Conservation (phyloP, 139 green algal species). For the Chlorella vulgaris region DNA sequence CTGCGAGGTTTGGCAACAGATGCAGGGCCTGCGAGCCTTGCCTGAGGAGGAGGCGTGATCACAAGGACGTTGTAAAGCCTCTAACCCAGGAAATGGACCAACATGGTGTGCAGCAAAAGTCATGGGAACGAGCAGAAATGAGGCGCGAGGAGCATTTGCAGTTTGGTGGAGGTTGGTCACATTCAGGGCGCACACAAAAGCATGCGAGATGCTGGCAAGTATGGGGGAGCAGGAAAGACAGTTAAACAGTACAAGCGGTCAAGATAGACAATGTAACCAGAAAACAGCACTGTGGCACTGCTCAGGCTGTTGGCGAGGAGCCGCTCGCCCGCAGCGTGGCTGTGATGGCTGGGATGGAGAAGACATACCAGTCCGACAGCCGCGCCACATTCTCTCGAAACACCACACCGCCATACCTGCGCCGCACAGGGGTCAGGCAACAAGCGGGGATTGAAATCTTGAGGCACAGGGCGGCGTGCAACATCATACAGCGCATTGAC, state of each 20-base stretch:
- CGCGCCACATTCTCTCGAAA: slow-evolving; percentile 75
- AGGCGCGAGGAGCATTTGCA: too few relatives aligned
- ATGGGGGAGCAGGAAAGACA: too few relatives aligned
- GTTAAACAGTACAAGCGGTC: too few relatives aligned
- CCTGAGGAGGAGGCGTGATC: not conserved
- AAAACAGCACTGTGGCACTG: too few relatives aligned
- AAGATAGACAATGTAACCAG: too few relatives aligned
- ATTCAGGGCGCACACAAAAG: too few relatives aligned
- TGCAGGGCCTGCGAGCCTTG: slow-evolving; percentile 16
- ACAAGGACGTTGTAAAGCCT: too few relatives aligned
- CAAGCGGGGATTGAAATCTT: too few relatives aligned
- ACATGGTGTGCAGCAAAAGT: not conserved
- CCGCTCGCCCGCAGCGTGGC: slow-evolving; percentile 36
- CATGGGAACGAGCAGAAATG: too few relatives aligned
- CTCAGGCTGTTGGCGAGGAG: not conserved
- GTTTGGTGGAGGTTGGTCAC: too few relatives aligned
- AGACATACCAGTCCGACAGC: slow-evolving; percentile 94
- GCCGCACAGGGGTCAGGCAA: too few relatives aligned
- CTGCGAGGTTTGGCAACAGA: slow-evolving; percentile 16
- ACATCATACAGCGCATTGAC: not conserved
- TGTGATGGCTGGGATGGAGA: slow-evolving; percentile 60
- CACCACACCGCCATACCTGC: slow-evolving; percentile 92
- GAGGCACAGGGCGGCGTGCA: not conserved
- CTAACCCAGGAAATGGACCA: not conserved
- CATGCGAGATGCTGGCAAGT: too few relatives aligned